Base-by-base conservation (phyloP, 495 filamentous ascomycete species). In the Stereocaulon alpinum region DNA sequence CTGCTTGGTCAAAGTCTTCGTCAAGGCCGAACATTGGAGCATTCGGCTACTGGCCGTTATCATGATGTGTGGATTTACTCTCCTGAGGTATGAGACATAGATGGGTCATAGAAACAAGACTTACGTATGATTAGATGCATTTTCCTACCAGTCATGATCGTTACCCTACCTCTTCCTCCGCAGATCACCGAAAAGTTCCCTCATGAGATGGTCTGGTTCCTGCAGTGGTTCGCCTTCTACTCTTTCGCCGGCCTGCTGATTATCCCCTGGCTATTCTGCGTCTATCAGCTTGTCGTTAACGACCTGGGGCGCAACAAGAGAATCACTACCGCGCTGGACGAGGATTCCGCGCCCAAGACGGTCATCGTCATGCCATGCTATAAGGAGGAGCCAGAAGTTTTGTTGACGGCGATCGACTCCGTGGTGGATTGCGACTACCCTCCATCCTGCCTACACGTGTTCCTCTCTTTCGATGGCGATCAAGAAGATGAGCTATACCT, bases 301-400 rank as follows among this genome's bases (percentile, higher is more conserved):
- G 85, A 84, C 37, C 74, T 96, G 27, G 92, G 93, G 41, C 81
- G 89, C 52, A 86, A 76, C 29, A 88, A 88, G 64, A 80, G 84
- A 40, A 87, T 96, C 65, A 91, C 96, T 68, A 78, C 87, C 50
- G 84, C 88, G 0, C 74, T 97, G 51, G 88, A 96, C 68, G 89
- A 95, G 64, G 72, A 77, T 0, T 87, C 85, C 9, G 92, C 93
- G 2, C 93, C 93, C 0, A 98, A 97, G 70, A 89, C 94, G 7
- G 91, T 97, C 44, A 89, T 97, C 56, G 86, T 97, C 45, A 96
- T 98, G 90, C 93, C 93, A 3, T 93, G 90, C 65, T 97, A 95
- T 73, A 95, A 95, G 69, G 93, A 98, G 70, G 83, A 88, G 9
- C 87, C 91, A 3, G 86, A 86, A 0, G 76, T 94, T n/a, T 73